These are phyloP conservation scores for Pachysandra terminalis DNA, from an alignment of 164 flowering plant genomes.

Conservation along the genomic window DNA sequence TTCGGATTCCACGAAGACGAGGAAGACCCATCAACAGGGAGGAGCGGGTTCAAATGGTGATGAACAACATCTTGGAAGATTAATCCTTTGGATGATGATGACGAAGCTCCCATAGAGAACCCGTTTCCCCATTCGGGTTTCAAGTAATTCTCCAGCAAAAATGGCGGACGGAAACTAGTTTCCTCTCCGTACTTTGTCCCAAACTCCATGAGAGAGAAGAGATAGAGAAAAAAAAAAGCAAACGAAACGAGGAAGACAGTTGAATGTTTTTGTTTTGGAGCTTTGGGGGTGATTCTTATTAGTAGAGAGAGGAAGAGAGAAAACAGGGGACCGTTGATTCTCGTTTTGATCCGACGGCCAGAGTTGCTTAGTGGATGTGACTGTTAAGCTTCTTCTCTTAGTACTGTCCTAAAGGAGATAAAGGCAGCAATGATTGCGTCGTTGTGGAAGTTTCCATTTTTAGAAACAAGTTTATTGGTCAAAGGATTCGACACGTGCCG, in stretches of 20 bases:
- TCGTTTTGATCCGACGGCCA: conserved; percentile 14
- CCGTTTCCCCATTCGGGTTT: conserved; percentile 30
- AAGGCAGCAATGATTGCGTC: conserved; percentile 14
- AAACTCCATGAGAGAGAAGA: conserved; percentile 27
- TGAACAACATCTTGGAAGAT: conserved; percentile 33
- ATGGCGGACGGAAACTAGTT: conserved; percentile 8
- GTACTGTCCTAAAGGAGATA: background rate
- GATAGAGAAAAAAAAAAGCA: background rate
- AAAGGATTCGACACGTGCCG: conserved; percentile 15
- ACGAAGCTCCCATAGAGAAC: conserved; percentile 19
- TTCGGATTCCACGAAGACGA: conserved; percentile 23
- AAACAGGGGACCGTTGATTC: conserved; percentile 14
- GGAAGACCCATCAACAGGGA: conserved; percentile 22
- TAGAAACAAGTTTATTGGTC: conserved; percentile 1
- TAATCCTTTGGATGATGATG: conserved; percentile 30
- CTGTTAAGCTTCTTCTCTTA: conserved; percentile 20
- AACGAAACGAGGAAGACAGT: background rate
- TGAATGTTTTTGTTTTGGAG: background rate
- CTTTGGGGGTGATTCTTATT: background rate
- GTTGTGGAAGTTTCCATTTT: conserved; percentile 3
- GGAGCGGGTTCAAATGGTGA: conserved; percentile 33
- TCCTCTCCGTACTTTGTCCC: conserved; percentile 15
- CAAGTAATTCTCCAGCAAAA: conserved; percentile 21
- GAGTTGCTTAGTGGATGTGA: conserved; percentile 12
- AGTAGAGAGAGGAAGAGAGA: background rate